phyloP scores from a whole-genome alignment of 2,329 filamentous ascomycete genomes.

The Cercospora berteroae region DNA sequence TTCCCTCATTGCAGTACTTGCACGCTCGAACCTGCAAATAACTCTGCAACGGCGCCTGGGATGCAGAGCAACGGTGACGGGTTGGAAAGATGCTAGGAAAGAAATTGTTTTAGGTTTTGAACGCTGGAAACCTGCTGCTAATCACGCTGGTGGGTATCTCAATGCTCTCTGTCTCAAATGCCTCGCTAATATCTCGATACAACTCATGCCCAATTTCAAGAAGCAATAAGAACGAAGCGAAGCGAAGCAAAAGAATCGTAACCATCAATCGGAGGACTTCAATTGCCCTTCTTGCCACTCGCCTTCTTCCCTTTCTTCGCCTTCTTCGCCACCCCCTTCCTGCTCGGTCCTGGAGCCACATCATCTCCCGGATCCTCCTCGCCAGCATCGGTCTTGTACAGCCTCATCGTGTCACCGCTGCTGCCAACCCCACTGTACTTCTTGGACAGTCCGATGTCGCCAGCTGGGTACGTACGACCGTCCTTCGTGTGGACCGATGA shows the following conservation, averaged over 20 bases:
- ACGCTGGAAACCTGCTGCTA: too few relatives aligned
- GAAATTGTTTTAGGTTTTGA: too few relatives aligned
- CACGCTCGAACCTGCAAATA: neutral
- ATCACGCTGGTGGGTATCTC: too few relatives aligned
- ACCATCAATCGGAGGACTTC: neutral
- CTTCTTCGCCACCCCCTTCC: neutral
- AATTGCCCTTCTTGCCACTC: neutral
- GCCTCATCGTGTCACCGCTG: neutral
- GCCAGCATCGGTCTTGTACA: neutral
- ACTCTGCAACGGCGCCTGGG: neutral
- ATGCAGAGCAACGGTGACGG: too few relatives aligned
- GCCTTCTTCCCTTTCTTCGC: neutral
- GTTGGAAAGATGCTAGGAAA: too few relatives aligned
- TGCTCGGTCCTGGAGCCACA: neutral
- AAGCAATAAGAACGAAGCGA: neutral
- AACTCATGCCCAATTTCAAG: neutral
- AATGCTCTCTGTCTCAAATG: too few relatives aligned
- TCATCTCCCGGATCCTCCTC: neutral
- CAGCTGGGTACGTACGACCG: neutral
- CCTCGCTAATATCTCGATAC: too few relatives aligned
- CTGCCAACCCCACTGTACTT: neutral
- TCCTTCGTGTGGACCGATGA: neutral
- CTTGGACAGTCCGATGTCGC: neutral
- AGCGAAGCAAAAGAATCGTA: neutral
- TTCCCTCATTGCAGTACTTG: neutral